Evolutionary conservation across 1,284 basidiomycete species (phyloP), one percentile per base, ranked within the genome.

Genomic region (Fomitiporia mediterranea): DNA sequence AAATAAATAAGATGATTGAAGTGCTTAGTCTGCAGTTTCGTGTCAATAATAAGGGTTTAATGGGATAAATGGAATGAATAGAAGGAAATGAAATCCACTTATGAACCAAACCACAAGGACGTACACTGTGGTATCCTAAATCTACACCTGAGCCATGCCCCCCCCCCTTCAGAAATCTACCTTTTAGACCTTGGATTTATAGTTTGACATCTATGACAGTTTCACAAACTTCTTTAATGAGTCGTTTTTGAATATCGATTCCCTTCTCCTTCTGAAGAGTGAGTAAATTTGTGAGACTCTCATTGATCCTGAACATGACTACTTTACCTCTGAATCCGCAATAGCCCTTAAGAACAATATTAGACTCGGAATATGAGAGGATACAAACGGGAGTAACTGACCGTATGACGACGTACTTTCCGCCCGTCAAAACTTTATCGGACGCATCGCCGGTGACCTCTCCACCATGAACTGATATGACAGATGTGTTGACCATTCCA

Each of bases 161-260:
- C n/a, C n/a, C n/a, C n/a, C n/a, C n/a, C n/a, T n/a, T n/a, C n/a
- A n/a, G n/a, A n/a, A n/a, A n/a, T 34, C 32, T 34, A 34, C 32
- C 6, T 34, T 34, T 34, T 34, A 34, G 32, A 34, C 7, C 28
- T 47, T 7, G 56, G n/a, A n/a, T n/a, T n/a, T n/a, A n/a, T n/a
- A n/a, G 50, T 1, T 27, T 53, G 35, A 53, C 52, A 47, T 98
- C 93, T 56, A 88, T 83, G 1, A 93, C 85, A 0, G 82, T 84
- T 6, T 79, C 78, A 66, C 95, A 97, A 68, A 95, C 94, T 65
- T 95, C 91, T 62, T 78, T 78, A 37, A 93, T 83, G 39, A 95
- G 82, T 43, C 87, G 75, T 64, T 84, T 84, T 69, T 98, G 94
- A 0, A 85, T 84, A 34, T 91, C 81, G 40, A 72, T 64, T 0